A percentile compares a stretch with the other conserved stretches of the same genome.
Conservation (phyloP, 495 filamentous ascomycete species). For the Penicillium taxi region DNA sequence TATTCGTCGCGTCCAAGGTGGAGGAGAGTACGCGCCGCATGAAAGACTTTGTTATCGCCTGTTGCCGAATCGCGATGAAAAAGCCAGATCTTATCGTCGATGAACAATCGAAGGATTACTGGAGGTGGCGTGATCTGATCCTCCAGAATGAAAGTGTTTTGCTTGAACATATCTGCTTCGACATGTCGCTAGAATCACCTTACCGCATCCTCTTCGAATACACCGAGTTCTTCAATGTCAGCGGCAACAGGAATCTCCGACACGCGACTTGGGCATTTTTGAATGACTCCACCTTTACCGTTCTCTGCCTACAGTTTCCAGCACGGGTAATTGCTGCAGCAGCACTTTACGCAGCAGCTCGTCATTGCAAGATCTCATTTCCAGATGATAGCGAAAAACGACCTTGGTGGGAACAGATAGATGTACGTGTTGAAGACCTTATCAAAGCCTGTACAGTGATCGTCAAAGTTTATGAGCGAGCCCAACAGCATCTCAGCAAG, state of each 20-base stretch:
- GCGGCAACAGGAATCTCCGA: slow-evolving; percentile 66
- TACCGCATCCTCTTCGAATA: slow-evolving; percentile 74
- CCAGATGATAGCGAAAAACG: slow-evolving; percentile 63
- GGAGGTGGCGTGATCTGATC: slow-evolving; percentile 92
- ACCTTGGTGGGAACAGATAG: slow-evolving; percentile 78
- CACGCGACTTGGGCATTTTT: slow-evolving; percentile 87
- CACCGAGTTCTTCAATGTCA: slow-evolving; percentile 57
- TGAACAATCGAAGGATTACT: slow-evolving; percentile 93
- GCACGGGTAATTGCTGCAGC: slow-evolving; percentile 74
- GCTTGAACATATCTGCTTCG: slow-evolving; percentile 88
- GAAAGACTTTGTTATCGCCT: slow-evolving; percentile 83
- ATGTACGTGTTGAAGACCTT: slow-evolving; percentile 55
- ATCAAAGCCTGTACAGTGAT: slow-evolving; percentile 60
- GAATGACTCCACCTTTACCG: slow-evolving; percentile 78
- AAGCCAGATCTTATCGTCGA: slow-evolving; percentile 78
- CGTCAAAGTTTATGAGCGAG: slow-evolving; percentile 65
- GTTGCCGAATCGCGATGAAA: slow-evolving; percentile 91
- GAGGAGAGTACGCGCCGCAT: slow-evolving; percentile 94
- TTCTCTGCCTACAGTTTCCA: slow-evolving; percentile 73
- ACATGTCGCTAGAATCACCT: slow-evolving; percentile 78
- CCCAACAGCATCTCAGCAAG: slow-evolving; percentile 40
- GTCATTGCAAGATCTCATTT: slow-evolving; percentile 59
- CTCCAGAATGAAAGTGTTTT: slow-evolving; percentile 83
- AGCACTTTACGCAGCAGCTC: slow-evolving; percentile 76
- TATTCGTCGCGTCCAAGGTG: slow-evolving; percentile 93